Evolutionary conservation across 2,329 filamentous ascomycete species (phyloP), one percentile per base, ranked within the genome.

Genomic region (Talaromyces sp.): DNA sequence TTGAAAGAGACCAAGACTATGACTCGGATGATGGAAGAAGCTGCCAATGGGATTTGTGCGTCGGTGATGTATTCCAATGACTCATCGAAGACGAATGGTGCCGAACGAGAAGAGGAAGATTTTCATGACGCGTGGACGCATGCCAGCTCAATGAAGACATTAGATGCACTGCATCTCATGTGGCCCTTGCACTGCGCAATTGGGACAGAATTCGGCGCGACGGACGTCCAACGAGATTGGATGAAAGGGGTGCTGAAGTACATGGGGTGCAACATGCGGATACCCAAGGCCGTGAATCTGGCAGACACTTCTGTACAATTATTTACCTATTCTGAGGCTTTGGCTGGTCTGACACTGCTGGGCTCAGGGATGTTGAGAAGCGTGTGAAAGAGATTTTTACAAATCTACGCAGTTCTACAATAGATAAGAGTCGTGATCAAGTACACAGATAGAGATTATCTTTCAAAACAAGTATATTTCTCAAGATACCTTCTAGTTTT

Each of bases 401-500:
- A 16, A 33, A 12, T 35, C 31, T 35, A 54, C 31, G 23, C 48
- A 23, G n/a, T n/a, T 31, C 6, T 54, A 33, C 4, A 33, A 21
- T 3, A 3, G 16, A 3, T n/a, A 28, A n/a, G 23, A 48, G 14
- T 9, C 7, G 7, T n/a, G 4, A 25, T 28, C 0, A 11, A n/a
- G 2, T 21, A 54, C 50, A n/a, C 48, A 52, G 21, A 16, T 14
- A 40, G 37, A 50, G 18, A 54, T 35, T 11, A 48, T 48, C 11
- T 37, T 35, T 21, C 2, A 14, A 14, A 33, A 12, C 7, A 11
- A 33, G 31, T 37, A 21, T 54, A 14, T 21, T 48, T 54, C 8
- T 7, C 35, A 54, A 37, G 31, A 42, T 16, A 52, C 23, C 28
- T 33, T 54, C 42, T 58, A 65, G n/a, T 68, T 70, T 75, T 71